phyloP scores from a whole-genome alignment of 345 rosid species.

The Pugionium dolabratum region DNA sequence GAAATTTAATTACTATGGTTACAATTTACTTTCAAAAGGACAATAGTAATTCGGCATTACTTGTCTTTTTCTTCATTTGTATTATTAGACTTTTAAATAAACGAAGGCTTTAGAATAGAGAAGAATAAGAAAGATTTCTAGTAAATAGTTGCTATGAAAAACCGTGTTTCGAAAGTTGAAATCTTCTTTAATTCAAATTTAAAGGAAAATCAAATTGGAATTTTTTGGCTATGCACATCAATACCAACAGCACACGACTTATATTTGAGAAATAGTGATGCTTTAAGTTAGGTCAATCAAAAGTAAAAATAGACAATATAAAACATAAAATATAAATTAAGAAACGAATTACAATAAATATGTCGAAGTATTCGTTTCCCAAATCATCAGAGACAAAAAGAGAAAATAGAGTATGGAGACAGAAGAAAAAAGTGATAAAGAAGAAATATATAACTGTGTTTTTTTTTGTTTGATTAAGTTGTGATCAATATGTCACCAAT shows the following conservation, averaged over 20 bases:
- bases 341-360: constrained; percentile 27
- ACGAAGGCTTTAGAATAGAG: too few species aligned
- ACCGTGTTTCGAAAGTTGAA: too few species aligned
- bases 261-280: constrained; percentile 1
- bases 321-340: too few species aligned
- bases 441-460: too few species aligned
- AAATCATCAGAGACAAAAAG: background rate
- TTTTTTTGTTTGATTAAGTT: too few species aligned
- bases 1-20: constrained; percentile 13
- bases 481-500: too few species aligned
- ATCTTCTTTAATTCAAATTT: too few species aligned
- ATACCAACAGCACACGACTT: background rate
- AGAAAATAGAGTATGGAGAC: background rate
- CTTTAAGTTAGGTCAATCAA: constrained; percentile 17
- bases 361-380: background rate
- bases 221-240: background rate
- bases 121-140: too few species aligned
- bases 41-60: constrained; percentile 7
- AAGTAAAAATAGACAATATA: background rate
- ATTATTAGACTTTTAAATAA: too few species aligned
- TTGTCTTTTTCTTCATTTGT: constrained; percentile 31
- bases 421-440: background rate
- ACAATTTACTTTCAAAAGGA: background rate
- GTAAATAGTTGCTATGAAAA: too few species aligned
- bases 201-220: too few species aligned